phyloP scores from a whole-genome alignment of 768 basidiomycete species.

The Tulasnella sp. region DNA sequence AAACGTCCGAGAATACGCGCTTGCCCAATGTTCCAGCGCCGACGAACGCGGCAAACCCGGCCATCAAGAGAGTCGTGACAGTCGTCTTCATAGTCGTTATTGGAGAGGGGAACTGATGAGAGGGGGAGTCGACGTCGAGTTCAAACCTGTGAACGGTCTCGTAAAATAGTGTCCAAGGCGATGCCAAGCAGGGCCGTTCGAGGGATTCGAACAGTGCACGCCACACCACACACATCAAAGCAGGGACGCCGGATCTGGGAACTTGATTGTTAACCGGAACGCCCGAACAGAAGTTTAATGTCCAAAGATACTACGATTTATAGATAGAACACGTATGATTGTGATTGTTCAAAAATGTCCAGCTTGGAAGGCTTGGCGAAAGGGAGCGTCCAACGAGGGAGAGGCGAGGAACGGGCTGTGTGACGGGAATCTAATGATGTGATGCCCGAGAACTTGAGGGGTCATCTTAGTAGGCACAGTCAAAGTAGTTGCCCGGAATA shows the following conservation, averaged over 20 bases:
- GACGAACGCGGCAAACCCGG: not conserved
- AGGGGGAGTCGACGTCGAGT: not conserved
- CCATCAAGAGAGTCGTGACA: not conserved
- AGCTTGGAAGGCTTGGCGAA: not conserved
- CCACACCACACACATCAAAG: not conserved
- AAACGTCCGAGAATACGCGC: not conserved
- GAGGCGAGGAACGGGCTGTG: not conserved
- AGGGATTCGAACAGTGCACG: not conserved
- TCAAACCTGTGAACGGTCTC: not conserved
- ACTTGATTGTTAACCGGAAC: not conserved
- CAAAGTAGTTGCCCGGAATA: slow-evolving; percentile 12
- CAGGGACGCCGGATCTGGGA: not conserved
- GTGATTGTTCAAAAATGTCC: not conserved
- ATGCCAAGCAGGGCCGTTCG: not conserved
- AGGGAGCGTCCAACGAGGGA: not conserved
- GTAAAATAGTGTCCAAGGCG: not conserved
- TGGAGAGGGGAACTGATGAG: not conserved
- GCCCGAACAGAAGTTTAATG: not conserved
- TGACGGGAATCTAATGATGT: not conserved
- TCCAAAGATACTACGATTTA: not conserved
- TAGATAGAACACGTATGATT: not conserved
- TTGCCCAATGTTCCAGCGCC: not conserved
- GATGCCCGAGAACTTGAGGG: not conserved
- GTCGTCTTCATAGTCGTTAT: not conserved
- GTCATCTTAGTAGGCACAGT: not conserved